Base-by-base conservation (phyloP, 345 rosid genomes). In the Jatropha curcas region DNA sequence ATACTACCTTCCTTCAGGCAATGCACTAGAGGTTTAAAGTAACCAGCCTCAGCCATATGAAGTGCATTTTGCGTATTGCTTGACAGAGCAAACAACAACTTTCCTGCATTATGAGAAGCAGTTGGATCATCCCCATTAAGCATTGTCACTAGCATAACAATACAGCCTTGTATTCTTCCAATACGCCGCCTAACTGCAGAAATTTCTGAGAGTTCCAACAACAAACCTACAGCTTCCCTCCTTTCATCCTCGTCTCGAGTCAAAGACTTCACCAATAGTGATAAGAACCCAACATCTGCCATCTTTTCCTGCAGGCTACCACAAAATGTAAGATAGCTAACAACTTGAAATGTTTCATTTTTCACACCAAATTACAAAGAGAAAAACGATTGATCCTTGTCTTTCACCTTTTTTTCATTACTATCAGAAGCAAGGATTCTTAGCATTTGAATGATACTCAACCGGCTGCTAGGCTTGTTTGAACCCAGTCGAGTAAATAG, bases 11-110 rank as follows among this genome's bases (percentile, higher is more conserved):
- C 85, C 27, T 79, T 82, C 24, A 90, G 79, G 74, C 77, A 81
- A 17, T 74, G 88, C 56, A 90, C 90, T 25, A 90, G 77, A 30
- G 95, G 89, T 83, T 86, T 85, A 70, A 90, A 88, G 76, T 85
- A 88, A 43, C 92, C 95, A 7, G 92, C 95, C 82, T 90, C 95
- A 0, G 90, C 92, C 92, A 88, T 88, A 70, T 88, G 88, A 81
- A 90, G 92, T 30, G 87, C 95, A 69, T 88, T 88, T 62, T 90
- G 95, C 10, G 89, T 80, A 60, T 85, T 88, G 83, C 82, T 77
- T 4, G 92, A 90, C 73, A 90, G 75, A 33, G 87, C 81, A 82
- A 68, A 77, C 71, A 90, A 76, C 79, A 90, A 74, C 79, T 79
- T 85, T 56, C 70, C 74, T 0, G 95, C 92, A 84, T 88, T 82